These are phyloP conservation scores for Brassica nigra DNA, from an alignment of 345 rosid species.

Conservation along the genomic window DNA sequence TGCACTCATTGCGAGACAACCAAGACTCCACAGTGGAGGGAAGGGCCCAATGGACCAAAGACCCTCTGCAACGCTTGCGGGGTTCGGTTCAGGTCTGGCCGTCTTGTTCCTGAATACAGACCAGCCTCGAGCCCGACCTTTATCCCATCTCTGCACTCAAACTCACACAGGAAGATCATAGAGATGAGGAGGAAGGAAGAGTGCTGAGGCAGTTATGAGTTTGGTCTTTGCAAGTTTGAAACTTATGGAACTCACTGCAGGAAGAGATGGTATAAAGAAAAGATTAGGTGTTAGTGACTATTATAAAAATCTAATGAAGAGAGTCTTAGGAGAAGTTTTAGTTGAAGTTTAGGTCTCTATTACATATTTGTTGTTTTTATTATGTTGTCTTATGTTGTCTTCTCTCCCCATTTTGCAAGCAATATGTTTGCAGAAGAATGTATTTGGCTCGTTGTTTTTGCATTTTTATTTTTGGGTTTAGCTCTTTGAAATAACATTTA, in stretches of 20 bases:
- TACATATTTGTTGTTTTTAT: conserved; percentile 23
- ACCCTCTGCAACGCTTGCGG: conserved; percentile 97
- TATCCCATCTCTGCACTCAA: conserved; percentile 72
- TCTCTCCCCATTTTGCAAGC: conserved; percentile 23
- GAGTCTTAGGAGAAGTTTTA: conserved; percentile 34
- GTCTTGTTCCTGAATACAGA: conserved; percentile 85
- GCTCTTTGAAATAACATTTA: conserved; percentile 14
- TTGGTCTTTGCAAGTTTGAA: conserved; percentile 14
- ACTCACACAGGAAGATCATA: conserved; percentile 84
- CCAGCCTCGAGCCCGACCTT: conserved; percentile 92
- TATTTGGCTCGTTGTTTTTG: not conserved
- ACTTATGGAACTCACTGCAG: conserved; percentile 16
- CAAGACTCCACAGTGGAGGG: conserved; percentile 95
- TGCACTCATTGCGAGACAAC: conserved; percentile 82
- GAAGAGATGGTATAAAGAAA: conserved; percentile 34
- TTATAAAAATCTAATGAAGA: conserved; percentile 33
- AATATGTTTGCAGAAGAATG: conserved; percentile 21
- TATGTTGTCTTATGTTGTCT: not conserved
- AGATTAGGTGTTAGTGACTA: conserved; percentile 28
- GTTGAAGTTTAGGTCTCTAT: conserved; percentile 27
- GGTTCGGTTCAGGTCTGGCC: conserved; percentile 84
- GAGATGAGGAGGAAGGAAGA: conserved; percentile 74
- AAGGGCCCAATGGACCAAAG: conserved; percentile 96
- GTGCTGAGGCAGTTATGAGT: conserved; percentile 10
- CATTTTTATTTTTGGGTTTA: not conserved